These are phyloP conservation scores for Sonneratia caseolaris DNA, from an alignment of 345 rosid genomes.

Conservation along the genomic window DNA sequence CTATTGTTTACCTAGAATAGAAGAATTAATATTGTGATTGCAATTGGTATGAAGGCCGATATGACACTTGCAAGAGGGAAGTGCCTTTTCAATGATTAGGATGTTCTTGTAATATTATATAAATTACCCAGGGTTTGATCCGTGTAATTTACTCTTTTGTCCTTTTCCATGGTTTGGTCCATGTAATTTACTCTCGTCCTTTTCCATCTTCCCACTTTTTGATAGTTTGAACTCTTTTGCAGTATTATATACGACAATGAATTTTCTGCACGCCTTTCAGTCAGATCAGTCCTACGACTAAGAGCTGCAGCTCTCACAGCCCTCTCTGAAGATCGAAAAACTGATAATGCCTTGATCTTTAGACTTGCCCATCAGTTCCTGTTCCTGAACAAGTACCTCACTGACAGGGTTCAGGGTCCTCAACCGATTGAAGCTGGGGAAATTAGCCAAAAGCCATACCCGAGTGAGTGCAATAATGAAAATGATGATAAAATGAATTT, in stretches of 20 bases:
- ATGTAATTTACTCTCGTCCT: not conserved
- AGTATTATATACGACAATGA: conserved; percentile 77
- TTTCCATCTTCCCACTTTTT: conserved; percentile 4
- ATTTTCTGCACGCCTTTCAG: conserved; percentile 85
- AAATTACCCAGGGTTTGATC: not conserved
- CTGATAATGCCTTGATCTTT: conserved; percentile 50
- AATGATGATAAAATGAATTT: conserved; percentile 17
- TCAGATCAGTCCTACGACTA: conserved; percentile 75
- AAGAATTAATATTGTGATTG: not conserved
- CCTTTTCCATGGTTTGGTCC: too few species aligned
- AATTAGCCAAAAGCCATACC: conserved; percentile 7
- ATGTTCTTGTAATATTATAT: not conserved
- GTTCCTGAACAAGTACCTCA: conserved; percentile 28
- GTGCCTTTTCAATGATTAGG: not conserved
- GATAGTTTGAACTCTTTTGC: conserved; percentile 32
- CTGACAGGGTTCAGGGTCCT: conserved; percentile 9
- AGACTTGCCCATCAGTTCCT: conserved; percentile 72
- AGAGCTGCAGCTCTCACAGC: conserved; percentile 74
- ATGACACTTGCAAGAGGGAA: not conserved
- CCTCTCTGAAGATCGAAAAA: conserved; percentile 51
- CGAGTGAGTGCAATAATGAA: conserved; percentile 14
- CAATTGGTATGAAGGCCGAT: not conserved
- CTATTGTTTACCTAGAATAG: not conserved
- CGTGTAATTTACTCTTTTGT: not conserved
- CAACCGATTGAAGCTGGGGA: conserved; percentile 13